Base-by-base conservation (phyloP, 768 basidiomycete species). In the Clitopilus passeckerianus region DNA sequence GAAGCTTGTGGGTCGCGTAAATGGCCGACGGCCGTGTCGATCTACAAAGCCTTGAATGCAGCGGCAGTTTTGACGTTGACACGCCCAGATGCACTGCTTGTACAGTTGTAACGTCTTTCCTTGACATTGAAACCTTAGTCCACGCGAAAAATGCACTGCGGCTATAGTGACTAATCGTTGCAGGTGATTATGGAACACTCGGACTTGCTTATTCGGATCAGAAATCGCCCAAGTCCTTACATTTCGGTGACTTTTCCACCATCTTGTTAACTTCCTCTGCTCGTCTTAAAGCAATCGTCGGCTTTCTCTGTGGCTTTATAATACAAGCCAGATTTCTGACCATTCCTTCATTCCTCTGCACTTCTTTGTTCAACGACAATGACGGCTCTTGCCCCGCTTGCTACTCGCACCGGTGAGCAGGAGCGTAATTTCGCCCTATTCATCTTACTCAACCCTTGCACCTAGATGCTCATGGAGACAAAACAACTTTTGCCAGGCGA, bases 401-500 rank as follows among this genome's bases (percentile, higher is more conserved):
- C 58, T 62, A 55, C 50, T 57, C 37, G 57, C 46, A 50, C 46
- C 22, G 46, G 46, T 50, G 46, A 50, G 46, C 34, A 54, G 34
- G 65, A 66, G 35, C 63, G 61, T 66, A 63, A 63, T 57, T 66
- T 66, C 56, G 56, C 67, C 60, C 57, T 66, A 27, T 61, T 60
- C 35, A 58, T 61, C 23, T 20, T 50, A 18, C 46, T 50, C 46
- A 50, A 20, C 46, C 18, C 20, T 22, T 23, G n/a, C 20, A 60
- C 54, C 54, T 62, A 43, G 67, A 71, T 59, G 10, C 46, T 50
- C 22, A 18, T 20, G 22, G 46, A 20, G 7, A 50, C 46, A 79
- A 77, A 65, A 64, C 75, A 20, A 64, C 68, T 27, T 80, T 87
- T 64, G 75, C 80, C 37, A 77, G 86, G 50, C 79, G 88, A 43